These are phyloP conservation scores for Komagataella populi DNA, from an alignment of 805 yeast species.

Conservation along the genomic window DNA sequence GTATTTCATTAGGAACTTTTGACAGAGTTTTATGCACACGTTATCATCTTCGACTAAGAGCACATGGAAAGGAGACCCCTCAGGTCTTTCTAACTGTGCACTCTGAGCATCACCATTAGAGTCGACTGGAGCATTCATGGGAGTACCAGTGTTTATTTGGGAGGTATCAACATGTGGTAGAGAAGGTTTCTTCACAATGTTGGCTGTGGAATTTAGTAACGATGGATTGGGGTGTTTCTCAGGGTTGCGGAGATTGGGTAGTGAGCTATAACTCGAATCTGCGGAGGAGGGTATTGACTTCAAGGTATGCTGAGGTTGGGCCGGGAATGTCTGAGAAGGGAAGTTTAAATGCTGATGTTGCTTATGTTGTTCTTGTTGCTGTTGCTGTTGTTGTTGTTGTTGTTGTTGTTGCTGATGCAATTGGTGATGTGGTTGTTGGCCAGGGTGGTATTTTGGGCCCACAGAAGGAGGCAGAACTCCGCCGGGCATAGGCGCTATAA, in stretches of 20 bases:
- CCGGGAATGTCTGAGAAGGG: slow-evolving; percentile 5
- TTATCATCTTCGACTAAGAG: slow-evolving; percentile 70
- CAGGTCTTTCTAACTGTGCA: slow-evolving; percentile 11
- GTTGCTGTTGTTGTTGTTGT: slow-evolving; percentile 2
- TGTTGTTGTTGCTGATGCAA: slow-evolving; percentile 4
- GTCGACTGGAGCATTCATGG: not conserved
- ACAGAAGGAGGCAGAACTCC: not conserved
- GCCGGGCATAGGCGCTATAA: slow-evolving; percentile 27
- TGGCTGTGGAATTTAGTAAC: not conserved
- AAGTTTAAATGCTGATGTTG: slow-evolving; percentile 2
- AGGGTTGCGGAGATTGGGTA: not conserved
- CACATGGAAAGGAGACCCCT: slow-evolving; percentile 41
- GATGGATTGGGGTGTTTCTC: not conserved
- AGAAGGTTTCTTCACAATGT: not conserved
- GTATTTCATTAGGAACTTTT: slow-evolving; percentile 69
- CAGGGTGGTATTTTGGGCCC: not conserved
- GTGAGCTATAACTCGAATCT: not conserved
- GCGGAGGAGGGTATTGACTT: not conserved
- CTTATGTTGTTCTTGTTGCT: slow-evolving; percentile 3
- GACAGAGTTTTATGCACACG: slow-evolving; percentile 71
- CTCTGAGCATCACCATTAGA: not conserved
- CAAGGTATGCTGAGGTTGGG: not conserved
- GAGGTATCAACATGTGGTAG: not conserved
- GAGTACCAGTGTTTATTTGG: not conserved
- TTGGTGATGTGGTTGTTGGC: slow-evolving; percentile 3